Evolutionary conservation across 1,284 basidiomycete genomes (phyloP), one percentile per base, ranked within the genome.

Genomic region (Puccinia horiana): DNA sequence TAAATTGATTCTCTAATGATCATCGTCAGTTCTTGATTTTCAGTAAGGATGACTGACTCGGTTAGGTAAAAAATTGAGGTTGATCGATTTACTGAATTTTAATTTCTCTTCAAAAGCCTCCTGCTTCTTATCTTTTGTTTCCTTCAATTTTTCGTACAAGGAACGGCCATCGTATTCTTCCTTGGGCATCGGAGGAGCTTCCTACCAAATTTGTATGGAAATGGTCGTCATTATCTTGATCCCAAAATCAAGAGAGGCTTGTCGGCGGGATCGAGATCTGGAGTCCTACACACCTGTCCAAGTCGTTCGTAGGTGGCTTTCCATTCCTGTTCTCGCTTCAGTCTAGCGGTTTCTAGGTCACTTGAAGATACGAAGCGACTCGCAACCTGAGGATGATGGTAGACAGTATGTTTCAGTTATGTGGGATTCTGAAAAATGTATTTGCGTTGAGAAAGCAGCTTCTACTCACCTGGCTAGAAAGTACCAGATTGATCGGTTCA

Each of bases 81-180:
- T n/a, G 26, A 69, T 44, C 37, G 2, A 49, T 23, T 26, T 47
- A 81, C 79, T 81, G 44, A 81, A 81, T 81, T 81, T 81, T 23
- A 81, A 54, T 65, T 81, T 69, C 47, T 81, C 79, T 65, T 81
- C 79, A 52, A 81, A 81, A 26, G 79, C 79, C 67, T 81, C 79
- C 61, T 81, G 79, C 65, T 81, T 81, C 40, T 74, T 81, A 42
- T 81, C 79, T 52, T 81, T 81, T 35, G 49, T 73, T 42, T 81
- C 79, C 47, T 81, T 81, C 40, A 81, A 74, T 72, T 81, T 81
- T 58, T 81, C 79, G 49, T 81, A 81, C 37, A 81, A 74, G 32
- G 79, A 81, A 44, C 79, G 49, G 18, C 69, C 69, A 74, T 81
- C 79, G 73, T 81, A 81, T 42, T 81, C 79, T 44, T 81, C 79